These are phyloP conservation scores for Haematococcus lacustris DNA, from an alignment of 139 green algal genomes.

Conservation along the genomic window DNA sequence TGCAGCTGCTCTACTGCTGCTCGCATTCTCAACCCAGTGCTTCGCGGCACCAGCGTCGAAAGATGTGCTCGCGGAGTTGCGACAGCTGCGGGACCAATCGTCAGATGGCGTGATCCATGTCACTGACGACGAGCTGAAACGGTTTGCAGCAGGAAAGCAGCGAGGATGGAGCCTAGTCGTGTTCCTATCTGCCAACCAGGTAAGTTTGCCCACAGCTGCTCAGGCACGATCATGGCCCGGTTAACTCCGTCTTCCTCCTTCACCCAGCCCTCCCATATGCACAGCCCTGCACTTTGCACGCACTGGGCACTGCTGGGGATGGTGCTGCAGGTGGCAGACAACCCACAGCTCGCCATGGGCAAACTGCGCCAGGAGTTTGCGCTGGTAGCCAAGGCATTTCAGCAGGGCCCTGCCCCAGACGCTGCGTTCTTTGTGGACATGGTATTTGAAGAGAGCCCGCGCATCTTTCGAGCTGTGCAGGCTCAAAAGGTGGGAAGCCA, in stretches of 20 bases:
- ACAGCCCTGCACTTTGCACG: too few relatives aligned
- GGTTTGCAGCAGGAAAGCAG: neutral
- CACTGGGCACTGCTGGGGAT: too few relatives aligned
- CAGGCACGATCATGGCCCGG: too few relatives aligned
- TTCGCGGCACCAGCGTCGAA: neutral
- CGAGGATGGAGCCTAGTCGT: neutral
- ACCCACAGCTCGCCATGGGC: slow-evolving; percentile 1
- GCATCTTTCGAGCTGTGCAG: neutral
- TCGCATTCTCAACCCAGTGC: too few relatives aligned
- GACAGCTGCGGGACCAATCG: neutral
- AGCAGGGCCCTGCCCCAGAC: neutral
- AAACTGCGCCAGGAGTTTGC: neutral
- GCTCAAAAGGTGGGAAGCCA: slow-evolving; percentile 1
- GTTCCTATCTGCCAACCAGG: slow-evolving; percentile 2
- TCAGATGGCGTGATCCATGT: slow-evolving; percentile 4
- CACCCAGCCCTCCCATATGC: too few relatives aligned
- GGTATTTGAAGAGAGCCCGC: slow-evolving; percentile 1
- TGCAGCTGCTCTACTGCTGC: too few relatives aligned
- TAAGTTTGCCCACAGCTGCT: too few relatives aligned
- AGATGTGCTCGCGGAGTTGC: neutral
- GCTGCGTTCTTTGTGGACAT: slow-evolving; percentile 5
- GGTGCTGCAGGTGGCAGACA: neutral
- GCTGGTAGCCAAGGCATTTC: neutral
- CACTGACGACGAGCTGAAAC: neutral
- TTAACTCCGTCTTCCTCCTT: too few relatives aligned